A percentile compares a stretch with the other conserved stretches of the same genome.
These are phyloP conservation scores for Knoxia roxburghii DNA, from an alignment of 257 asterid species.

Conservation along the genomic window DNA sequence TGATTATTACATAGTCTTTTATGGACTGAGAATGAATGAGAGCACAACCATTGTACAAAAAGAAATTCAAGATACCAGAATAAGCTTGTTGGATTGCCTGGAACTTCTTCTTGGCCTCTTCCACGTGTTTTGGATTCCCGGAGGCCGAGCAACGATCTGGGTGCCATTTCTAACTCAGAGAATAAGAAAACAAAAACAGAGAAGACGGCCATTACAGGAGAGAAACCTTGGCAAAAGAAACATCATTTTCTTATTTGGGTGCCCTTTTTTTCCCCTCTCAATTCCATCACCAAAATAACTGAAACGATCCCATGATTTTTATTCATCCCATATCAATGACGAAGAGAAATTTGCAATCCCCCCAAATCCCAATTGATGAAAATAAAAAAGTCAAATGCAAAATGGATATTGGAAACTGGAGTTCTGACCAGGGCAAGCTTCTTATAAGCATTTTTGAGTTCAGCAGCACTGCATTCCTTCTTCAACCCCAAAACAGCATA, in stretches of 20 bases:
- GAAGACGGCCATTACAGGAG: not conserved
- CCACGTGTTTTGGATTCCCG: conserved; percentile 44
- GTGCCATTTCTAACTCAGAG: conserved; percentile 65
- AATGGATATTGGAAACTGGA: not conserved
- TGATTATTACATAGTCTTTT: too few relatives aligned
- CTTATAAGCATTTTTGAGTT: conserved; percentile 69
- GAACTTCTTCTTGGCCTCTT: conserved; percentile 78
- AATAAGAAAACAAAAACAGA: not conserved
- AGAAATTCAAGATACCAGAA: too few relatives aligned
- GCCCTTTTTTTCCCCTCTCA: too few relatives aligned
- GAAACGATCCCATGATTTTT: too few relatives aligned
- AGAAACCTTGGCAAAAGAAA: too few relatives aligned
- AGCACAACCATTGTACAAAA: not conserved
- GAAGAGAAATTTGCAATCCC: too few relatives aligned
- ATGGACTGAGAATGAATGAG: not conserved
- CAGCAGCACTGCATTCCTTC: conserved; percentile 59
- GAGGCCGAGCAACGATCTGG: conserved; percentile 75
- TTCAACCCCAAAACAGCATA: conserved; percentile 66
- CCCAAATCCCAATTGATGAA: too few relatives aligned
- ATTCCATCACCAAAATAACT: too few relatives aligned
- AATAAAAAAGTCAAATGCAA: too few relatives aligned
- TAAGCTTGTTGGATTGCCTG: conserved; percentile 88
- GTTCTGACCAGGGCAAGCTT: conserved; percentile 78
- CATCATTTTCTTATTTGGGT: too few relatives aligned
- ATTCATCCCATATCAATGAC: too few relatives aligned